Conservation (phyloP, 371 early-diverging fungal genomes). For the Phascolomyces articulosus region DNA sequence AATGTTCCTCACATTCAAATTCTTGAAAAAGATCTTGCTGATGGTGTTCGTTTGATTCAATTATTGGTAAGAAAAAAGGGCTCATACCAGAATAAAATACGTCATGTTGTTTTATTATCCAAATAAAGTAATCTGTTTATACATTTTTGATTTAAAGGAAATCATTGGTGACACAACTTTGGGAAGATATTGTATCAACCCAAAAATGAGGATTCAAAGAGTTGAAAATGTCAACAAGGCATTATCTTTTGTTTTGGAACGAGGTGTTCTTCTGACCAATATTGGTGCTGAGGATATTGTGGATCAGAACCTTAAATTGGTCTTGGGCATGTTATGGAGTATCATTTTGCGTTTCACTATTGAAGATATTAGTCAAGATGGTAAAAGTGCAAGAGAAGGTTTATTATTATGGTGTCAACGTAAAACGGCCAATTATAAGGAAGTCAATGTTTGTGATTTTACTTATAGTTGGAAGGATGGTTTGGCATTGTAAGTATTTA, state of each 20-base stretch:
- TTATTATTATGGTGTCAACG: conserved; percentile 97
- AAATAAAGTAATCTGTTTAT: conserved; percentile 13
- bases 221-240: conserved; percentile 97
- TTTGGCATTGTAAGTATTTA: conserved; percentile 77
- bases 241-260: conserved; percentile 87
- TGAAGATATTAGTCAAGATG: conserved; percentile 93
- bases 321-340: conserved; percentile 98
- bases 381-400: conserved; percentile 90
- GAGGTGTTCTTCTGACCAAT: conserved; percentile 90
- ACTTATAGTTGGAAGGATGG: conserved; percentile 95
- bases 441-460: conserved; percentile 86
- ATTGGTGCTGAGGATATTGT: conserved; percentile 98
- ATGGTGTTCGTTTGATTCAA: conserved; percentile 86
- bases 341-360: conserved; percentile 97
- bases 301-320: conserved; percentile 92
- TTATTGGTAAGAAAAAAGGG: conserved; percentile 63
- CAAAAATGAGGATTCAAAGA: conserved; percentile 92
- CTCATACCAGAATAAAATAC: neutral
- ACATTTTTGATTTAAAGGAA: conserved; percentile 53
- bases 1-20: conserved; percentile 66
- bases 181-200: conserved; percentile 82
- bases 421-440: conserved; percentile 86
- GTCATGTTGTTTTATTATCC: neutral
- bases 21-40: conserved; percentile 72
- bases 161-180: conserved; percentile 81